Percentiles rank a stretch among this genome's conserved stretches.
phyloP scores from a whole-genome alignment of 306 rosid genomes.

The Fragaria iinumae region DNA sequence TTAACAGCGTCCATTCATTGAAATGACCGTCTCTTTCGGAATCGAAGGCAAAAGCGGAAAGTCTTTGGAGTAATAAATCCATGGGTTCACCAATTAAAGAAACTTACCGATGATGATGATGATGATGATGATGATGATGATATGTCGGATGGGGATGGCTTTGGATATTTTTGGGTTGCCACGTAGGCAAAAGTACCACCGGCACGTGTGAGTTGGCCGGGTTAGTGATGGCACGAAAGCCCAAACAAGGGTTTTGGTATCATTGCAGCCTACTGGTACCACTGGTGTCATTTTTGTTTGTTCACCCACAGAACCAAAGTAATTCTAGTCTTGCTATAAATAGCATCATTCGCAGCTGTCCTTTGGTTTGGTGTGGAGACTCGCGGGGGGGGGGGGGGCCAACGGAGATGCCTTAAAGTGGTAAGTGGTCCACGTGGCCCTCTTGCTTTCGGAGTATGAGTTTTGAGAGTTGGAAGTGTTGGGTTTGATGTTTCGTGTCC shows the following conservation, averaged over 20 bases:
- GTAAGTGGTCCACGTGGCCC: not conserved
- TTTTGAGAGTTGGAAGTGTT: no score
- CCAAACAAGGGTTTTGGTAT: not conserved
- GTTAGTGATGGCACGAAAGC: not conserved
- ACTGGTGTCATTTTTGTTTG: no score
- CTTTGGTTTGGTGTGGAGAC: no score
- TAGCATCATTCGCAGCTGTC: not conserved
- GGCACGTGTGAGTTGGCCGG: slow-evolving; percentile 1
- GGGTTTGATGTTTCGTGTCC: not conserved
- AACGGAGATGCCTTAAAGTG: not conserved
- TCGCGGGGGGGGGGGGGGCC: no score
- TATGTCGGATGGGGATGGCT: not conserved
- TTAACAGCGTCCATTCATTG: not conserved
- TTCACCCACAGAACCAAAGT: no score
- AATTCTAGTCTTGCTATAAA: not conserved
- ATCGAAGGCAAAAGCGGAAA: not conserved
- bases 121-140: not conserved
- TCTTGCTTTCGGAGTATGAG: not conserved
- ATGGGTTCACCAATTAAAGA: not conserved
- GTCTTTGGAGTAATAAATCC: not conserved
- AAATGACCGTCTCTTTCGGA: not conserved
- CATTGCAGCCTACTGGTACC: no score
- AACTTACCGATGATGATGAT: not conserved
- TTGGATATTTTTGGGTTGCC: not conserved
- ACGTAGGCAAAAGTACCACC: not conserved